Conservation (phyloP, 148 eudicot genomes). For the Selenicereus undatus region DNA sequence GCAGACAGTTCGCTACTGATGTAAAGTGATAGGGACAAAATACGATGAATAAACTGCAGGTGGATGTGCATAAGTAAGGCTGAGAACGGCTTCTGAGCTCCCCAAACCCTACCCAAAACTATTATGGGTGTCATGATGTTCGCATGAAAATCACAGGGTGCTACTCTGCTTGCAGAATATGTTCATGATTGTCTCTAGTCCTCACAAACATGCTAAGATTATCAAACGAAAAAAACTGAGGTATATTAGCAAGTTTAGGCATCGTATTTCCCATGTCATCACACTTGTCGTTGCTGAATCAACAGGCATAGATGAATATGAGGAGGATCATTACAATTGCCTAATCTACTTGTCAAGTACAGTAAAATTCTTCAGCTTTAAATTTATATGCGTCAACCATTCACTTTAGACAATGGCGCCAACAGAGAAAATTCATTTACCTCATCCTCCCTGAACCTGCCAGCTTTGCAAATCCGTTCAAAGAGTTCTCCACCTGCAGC, state of each 20-base stretch:
- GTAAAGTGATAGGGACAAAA: background rate
- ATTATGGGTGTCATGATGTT: too few species aligned
- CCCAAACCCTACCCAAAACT: too few species aligned
- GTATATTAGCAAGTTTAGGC: background rate
- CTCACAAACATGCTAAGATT: too few species aligned
- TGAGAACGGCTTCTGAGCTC: too few species aligned
- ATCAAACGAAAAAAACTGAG: background rate
- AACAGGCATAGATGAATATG: too few species aligned
- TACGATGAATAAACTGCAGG: background rate
- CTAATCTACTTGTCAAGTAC: too few species aligned
- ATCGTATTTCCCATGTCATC: too few species aligned
- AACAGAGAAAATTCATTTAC: constrained; percentile 26
- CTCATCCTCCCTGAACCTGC: constrained; percentile 91
- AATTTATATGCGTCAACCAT: background rate
- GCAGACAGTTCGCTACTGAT: background rate
- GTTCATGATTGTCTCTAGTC: too few species aligned
- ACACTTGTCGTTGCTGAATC: too few species aligned
- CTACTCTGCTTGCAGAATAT: too few species aligned
- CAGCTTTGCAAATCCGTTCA: constrained; percentile 83
- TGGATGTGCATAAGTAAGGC: background rate
- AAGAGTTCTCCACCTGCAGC: constrained; percentile 95
- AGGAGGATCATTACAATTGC: too few species aligned
- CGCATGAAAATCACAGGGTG: too few species aligned
- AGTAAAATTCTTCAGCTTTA: background rate
- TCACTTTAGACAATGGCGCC: background rate